Evolutionary conservation across 805 yeast species (phyloP).

Genomic region (Myxozyma monticola): DNA sequence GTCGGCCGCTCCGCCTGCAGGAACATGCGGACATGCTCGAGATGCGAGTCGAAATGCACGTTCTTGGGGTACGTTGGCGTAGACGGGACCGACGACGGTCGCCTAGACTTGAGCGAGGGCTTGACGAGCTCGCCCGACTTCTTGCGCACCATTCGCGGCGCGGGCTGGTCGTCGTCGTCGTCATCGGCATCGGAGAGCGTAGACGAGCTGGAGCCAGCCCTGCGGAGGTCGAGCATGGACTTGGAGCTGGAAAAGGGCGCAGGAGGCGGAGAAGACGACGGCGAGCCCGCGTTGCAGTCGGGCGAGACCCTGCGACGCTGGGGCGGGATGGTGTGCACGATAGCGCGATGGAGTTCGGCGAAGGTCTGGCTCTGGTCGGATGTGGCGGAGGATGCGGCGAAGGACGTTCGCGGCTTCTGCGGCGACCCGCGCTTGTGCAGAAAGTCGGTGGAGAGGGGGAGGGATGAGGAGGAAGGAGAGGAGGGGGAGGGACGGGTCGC

Average conservation of each 20-base stretch:
- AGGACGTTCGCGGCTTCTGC: constrained; percentile 4
- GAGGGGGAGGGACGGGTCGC: not conserved
- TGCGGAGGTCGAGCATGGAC: constrained; percentile 24
- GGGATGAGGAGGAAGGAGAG: not conserved
- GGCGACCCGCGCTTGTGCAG: constrained; percentile 17
- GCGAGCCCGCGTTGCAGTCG: not conserved
- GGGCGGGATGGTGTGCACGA: not conserved
- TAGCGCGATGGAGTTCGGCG: not conserved
- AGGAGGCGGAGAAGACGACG: not conserved
- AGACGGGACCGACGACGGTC: constrained; percentile 42
- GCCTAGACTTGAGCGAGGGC: constrained; percentile 57
- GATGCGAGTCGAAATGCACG: constrained; percentile 75
- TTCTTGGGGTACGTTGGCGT: constrained; percentile 61
- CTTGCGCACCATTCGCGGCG: constrained; percentile 58
- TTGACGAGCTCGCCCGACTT: constrained; percentile 87
- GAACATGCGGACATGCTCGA: constrained; percentile 66
- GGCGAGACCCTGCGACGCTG: constrained; percentile 3
- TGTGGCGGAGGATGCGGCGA: not conserved
- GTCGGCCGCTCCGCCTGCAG: constrained; percentile 71
- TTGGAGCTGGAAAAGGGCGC: constrained; percentile 10
- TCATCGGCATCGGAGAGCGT: constrained; percentile 32
- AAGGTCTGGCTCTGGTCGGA: not conserved
- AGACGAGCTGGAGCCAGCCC: not conserved
- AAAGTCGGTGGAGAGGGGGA: constrained; percentile 22
- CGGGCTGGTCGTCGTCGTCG: constrained; percentile 9